Base-by-base conservation (phyloP, 768 basidiomycete species). In the Serendipita vermifera region DNA sequence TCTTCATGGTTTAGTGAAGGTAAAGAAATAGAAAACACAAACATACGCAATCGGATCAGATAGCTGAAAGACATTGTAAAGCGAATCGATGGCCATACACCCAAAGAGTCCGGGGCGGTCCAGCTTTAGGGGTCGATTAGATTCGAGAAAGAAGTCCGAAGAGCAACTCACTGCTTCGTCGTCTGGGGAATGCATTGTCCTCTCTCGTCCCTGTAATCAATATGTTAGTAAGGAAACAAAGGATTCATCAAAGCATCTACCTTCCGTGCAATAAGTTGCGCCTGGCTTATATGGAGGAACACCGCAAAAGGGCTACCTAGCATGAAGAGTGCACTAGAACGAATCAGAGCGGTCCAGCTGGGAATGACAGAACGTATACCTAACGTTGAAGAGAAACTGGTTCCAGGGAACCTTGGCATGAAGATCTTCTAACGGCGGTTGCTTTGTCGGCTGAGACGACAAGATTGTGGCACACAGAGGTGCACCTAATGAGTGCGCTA, bases 11-110 rank as follows among this genome's bases (percentile, higher is more conserved):
- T n/a, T 41, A 22, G 13, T 5, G 9, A 9, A 2, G 20, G 26
- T 24, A 48, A 13, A 5, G 5, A 22, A 35, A 38, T 32, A 2
- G 20, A 17, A 22, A 39, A 39, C 33, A 15, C 3, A 5, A 15
- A 40, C 67, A 41, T 54, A 70, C 61, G 69, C 70, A 31, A 74
- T 65, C 0, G 73, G 72, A 59, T 73, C 72, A 26, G 71, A 68
- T 6, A 66, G 66, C 60, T 73, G 67, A 59, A 73, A 70, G 20
- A 73, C 66, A 62, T 73, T 73, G 59, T 73, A 73, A 3, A 74
- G 55, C 20, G 69, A 65, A 55, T 73, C 72, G 15, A 70, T 59
- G 7, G 71, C 65, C 63, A 74, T 64, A 59, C 73, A 74, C 4
- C 73, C 73, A 55, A 73, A 72, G 38, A 68, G 59, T 1, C 71